Conservation (phyloP, 2,329 filamentous ascomycete genomes). For the Phaeosphaeria sp. region DNA sequence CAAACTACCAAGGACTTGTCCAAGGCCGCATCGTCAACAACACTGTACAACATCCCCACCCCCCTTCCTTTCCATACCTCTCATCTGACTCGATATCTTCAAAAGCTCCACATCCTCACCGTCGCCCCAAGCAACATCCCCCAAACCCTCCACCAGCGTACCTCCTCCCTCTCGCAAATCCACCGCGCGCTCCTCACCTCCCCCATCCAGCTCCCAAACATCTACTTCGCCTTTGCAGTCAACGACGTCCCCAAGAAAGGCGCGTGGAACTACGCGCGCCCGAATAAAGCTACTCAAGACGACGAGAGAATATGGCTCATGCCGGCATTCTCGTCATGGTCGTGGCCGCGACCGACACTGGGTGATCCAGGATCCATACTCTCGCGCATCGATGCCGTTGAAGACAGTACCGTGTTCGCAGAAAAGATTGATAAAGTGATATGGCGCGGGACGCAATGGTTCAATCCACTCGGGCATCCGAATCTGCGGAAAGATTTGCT, state of each 20-base stretch:
- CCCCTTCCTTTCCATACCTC: not conserved
- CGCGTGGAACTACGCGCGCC: slow-evolving; percentile 21
- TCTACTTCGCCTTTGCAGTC: slow-evolving; percentile 22
- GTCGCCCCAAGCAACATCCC: slow-evolving; percentile 11
- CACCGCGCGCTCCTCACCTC: slow-evolving; percentile 21
- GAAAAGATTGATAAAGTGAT: slow-evolving; percentile 23
- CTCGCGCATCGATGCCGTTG: slow-evolving; percentile 11
- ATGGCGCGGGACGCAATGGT: slow-evolving; percentile 32
- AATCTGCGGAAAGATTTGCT: slow-evolving; percentile 26
- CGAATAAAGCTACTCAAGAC: slow-evolving; percentile 13
- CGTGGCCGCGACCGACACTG: slow-evolving; percentile 10
- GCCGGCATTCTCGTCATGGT: slow-evolving; percentile 29
- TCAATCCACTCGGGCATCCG: slow-evolving; percentile 24
- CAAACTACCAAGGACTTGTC: slow-evolving; percentile 25
- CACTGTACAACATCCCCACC: slow-evolving; percentile 11
- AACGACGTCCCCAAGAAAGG: slow-evolving; percentile 28
- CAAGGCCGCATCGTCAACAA: slow-evolving; percentile 22
- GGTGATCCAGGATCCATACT: slow-evolving; percentile 18
- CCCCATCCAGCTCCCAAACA: slow-evolving; percentile 17
- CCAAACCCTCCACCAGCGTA: slow-evolving; percentile 25
- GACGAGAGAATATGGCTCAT: slow-evolving; percentile 25
- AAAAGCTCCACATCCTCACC: slow-evolving; percentile 24
- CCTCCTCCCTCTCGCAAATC: slow-evolving; percentile 23
- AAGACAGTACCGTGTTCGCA: slow-evolving; percentile 8
- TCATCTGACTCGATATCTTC: not conserved